A percentile compares a stretch with the other conserved stretches of the same genome.
Evolutionary conservation across 1,139 yeast species (phyloP).

Genomic region (Oligophagozyma castellii): DNA sequence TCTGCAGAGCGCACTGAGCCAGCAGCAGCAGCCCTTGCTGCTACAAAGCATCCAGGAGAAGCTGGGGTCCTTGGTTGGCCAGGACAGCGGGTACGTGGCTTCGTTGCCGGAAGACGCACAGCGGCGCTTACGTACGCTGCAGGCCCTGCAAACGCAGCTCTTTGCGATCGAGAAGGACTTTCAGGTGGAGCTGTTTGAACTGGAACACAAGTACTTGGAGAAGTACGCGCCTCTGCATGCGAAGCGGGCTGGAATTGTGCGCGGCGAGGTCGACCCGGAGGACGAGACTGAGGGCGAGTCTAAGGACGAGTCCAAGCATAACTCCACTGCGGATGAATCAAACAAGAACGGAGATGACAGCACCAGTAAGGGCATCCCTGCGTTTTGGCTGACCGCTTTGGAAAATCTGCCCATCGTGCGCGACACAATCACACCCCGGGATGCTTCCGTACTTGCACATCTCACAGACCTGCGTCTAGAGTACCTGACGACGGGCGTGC

Average conservation of each 20-base stretch:
- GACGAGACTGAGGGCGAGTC: constrained; percentile 38
- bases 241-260: constrained; percentile 58
- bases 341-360: constrained; percentile 33
- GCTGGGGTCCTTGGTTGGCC: constrained; percentile 72
- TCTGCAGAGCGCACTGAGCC: constrained; percentile 14
- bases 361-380: constrained; percentile 64
- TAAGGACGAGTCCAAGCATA: constrained; percentile 33
- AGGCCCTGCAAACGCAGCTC: constrained; percentile 72
- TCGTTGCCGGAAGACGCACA: constrained; percentile 63
- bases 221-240: constrained; percentile 68
- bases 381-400: constrained; percentile 93
- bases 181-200: constrained; percentile 74
- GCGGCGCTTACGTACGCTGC: constrained; percentile 68
- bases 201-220: constrained; percentile 68
- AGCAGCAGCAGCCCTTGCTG: constrained; percentile 16
- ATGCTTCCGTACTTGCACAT: constrained; percentile 63
- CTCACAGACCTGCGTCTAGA: constrained; percentile 66
- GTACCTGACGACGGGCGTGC: constrained; percentile 53
- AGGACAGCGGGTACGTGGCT: constrained; percentile 76
- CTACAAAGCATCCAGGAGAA: constrained; percentile 72
- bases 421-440: constrained; percentile 83
- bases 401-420: constrained; percentile 74
- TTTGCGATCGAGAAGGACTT: constrained; percentile 79
- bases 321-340: constrained; percentile 35
- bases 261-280: constrained; percentile 67